These are phyloP conservation scores for Colletotrichum shisoi DNA, from an alignment of 2,329 filamentous ascomycete species.

Conservation along the genomic window DNA sequence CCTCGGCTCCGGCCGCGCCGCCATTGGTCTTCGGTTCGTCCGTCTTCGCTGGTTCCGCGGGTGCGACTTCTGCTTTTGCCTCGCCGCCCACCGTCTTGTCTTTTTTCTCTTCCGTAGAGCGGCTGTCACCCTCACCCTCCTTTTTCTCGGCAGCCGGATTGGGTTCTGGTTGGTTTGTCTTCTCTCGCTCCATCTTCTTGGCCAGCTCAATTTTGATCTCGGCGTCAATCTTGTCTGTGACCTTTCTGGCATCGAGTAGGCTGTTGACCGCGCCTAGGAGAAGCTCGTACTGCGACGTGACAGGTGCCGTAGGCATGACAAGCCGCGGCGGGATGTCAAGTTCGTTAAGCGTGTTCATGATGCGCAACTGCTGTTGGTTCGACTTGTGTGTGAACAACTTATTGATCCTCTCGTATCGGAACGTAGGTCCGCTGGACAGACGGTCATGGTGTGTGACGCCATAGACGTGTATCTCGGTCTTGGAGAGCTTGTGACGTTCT, in stretches of 20 bases:
- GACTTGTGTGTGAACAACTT: slow-evolving; percentile 81
- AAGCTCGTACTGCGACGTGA: slow-evolving; percentile 74
- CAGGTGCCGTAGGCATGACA: slow-evolving; percentile 75
- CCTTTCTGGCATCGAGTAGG: slow-evolving; percentile 76
- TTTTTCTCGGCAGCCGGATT: slow-evolving; percentile 28
- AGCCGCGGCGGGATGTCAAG: slow-evolving; percentile 75
- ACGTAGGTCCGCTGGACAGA: slow-evolving; percentile 83
- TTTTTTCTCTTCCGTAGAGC: slow-evolving; percentile 20
- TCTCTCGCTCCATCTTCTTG: slow-evolving; percentile 64
- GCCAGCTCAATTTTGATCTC: slow-evolving; percentile 70
- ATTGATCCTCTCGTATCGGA: slow-evolving; percentile 83
- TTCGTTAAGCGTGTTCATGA: slow-evolving; percentile 74
- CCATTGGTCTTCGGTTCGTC: slow-evolving; percentile 33
- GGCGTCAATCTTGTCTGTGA: slow-evolving; percentile 76
- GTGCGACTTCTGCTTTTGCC: slow-evolving; percentile 21
- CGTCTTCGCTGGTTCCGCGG: slow-evolving; percentile 27
- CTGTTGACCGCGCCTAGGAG: slow-evolving; percentile 72
- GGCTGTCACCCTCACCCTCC: slow-evolving; percentile 10
- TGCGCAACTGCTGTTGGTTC: slow-evolving; percentile 77
- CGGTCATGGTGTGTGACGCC: slow-evolving; percentile 88
- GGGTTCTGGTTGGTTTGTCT: slow-evolving; percentile 42
- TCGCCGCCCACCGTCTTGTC: slow-evolving; percentile 14
- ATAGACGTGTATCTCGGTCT: slow-evolving; percentile 79
- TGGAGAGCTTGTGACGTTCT: slow-evolving; percentile 74
- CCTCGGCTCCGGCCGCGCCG: slow-evolving; percentile 23